phyloP scores from a whole-genome alignment of 2,329 filamentous ascomycete species.

The Xylaria sp. region DNA sequence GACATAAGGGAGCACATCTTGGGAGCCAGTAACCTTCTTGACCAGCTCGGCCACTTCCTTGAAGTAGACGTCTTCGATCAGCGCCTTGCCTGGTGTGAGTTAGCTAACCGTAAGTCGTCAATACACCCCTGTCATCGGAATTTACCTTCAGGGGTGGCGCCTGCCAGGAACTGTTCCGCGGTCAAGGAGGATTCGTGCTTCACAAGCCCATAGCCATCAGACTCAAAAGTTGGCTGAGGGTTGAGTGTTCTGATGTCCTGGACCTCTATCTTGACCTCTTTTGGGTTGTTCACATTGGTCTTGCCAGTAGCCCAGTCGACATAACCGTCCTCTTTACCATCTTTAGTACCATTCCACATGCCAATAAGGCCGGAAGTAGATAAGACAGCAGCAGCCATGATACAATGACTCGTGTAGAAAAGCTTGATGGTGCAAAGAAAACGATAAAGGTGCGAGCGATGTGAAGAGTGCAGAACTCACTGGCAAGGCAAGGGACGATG shows the following conservation, averaged over 20 bases:
- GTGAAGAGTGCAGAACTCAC: slow-evolving; percentile 11
- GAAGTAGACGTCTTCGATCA: slow-evolving; percentile 46
- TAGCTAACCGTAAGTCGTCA: slow-evolving; percentile 15
- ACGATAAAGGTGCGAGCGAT: slow-evolving; percentile 1
- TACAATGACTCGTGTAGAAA: slow-evolving; percentile 14
- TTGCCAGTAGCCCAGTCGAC: slow-evolving; percentile 45
- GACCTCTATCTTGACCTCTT: slow-evolving; percentile 44
- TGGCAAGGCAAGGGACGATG: slow-evolving; percentile 15
- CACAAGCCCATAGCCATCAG: slow-evolving; percentile 46
- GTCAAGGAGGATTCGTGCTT: slow-evolving; percentile 44
- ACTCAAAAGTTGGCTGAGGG: slow-evolving; percentile 41
- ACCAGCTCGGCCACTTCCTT: slow-evolving; percentile 46
- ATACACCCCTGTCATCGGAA: neutral
- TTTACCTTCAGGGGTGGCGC: slow-evolving; percentile 44
- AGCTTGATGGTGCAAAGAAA: slow-evolving; percentile 2
- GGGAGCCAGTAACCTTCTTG: slow-evolving; percentile 45
- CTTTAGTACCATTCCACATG: slow-evolving; percentile 48
- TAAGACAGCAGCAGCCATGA: slow-evolving; percentile 44
- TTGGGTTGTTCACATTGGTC: slow-evolving; percentile 45
- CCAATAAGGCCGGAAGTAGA: slow-evolving; percentile 45
- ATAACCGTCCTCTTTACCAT: slow-evolving; percentile 42
- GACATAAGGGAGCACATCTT: slow-evolving; percentile 45
- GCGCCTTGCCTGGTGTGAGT: slow-evolving; percentile 41
- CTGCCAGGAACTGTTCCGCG: slow-evolving; percentile 45
- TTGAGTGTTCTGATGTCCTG: slow-evolving; percentile 44